Base-by-base conservation (phyloP, 1,284 basidiomycete genomes). In the Sphagnurus paluster region DNA sequence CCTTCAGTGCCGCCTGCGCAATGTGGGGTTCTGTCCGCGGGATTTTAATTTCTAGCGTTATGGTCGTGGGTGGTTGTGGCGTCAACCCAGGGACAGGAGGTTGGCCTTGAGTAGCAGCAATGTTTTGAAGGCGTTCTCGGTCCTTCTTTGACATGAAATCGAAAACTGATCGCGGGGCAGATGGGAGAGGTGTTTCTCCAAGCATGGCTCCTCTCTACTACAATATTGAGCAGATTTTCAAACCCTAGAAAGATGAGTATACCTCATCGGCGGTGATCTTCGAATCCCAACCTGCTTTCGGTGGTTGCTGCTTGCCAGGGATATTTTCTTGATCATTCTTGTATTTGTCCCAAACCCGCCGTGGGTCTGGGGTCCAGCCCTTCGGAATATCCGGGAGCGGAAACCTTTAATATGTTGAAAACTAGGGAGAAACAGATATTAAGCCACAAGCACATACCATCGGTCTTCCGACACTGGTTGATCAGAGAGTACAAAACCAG, bases 81-180 rank as follows among this genome's bases (percentile, higher is more conserved):
- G 32, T 54, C 25, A 39, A 24, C 23, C 36, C 46, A 17, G 44
- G 38, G 11, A 23, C 33, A 19, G 34, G 17, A 7, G 39, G 19
- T 10, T 28, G 44, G 17, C 57, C 59, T 5, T 56, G 54, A n/a
- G 50, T 54, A 21, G 72, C 64, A 10, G 82, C 71, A 20, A 88
- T 75, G 8, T 78, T 76, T 49, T 89, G 82, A 2, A 98, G 75
- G 2, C 93, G 84, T 49, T 96, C 93, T 42, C 82, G 79, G 56
- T 95, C 92, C 62, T 94, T 95, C 53, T 87, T 81, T 0, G 93
- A 94, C 61, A 98, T 84, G 64, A 87, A 98, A 39, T 98, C 93
- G 59, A 95, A 95, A 2, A 99, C 81, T 0, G 93, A 96, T 32
- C 82, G 83, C 1, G 84, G 78, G 29, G 81, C 81, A 1, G 82